Percentiles rank a stretch among this genome's conserved stretches.
phyloP scores from a whole-genome alignment of 495 filamentous ascomycete species.

The Lasiosphaeria ovina region DNA sequence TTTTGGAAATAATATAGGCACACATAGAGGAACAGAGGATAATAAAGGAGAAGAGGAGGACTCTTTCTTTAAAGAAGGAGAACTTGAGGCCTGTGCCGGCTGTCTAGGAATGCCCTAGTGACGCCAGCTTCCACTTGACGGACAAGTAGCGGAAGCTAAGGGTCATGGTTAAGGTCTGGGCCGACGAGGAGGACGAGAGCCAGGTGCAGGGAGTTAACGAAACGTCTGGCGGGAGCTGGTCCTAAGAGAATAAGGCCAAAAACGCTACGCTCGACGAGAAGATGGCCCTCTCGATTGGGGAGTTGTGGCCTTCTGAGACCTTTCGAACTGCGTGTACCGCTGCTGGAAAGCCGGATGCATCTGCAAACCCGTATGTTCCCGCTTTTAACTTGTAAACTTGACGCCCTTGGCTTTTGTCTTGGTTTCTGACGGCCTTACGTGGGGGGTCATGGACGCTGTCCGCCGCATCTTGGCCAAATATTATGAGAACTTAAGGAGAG shows the following conservation, averaged over 20 bases:
- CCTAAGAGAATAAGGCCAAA: background rate
- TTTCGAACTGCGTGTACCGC: constrained; percentile 1
- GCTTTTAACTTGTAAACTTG: background rate
- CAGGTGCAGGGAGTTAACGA: too few species aligned
- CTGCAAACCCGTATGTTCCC: constrained; percentile 4
- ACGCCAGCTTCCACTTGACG: too few species aligned
- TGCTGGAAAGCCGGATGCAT: background rate
- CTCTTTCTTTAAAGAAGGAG: too few species aligned
- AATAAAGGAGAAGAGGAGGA: too few species aligned
- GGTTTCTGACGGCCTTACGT: background rate
- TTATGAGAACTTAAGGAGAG: too few species aligned
- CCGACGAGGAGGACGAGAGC: too few species aligned
- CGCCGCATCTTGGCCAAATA: constrained; percentile 2
- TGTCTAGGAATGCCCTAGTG: too few species aligned
- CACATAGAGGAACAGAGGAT: too few species aligned
- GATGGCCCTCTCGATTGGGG: constrained; percentile 1
- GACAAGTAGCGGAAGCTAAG: too few species aligned
- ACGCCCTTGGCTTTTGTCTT: background rate
- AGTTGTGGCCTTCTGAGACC: background rate
- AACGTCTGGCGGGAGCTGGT: background rate
- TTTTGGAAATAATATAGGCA: too few species aligned
- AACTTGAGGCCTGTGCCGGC: too few species aligned
- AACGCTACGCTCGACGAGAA: background rate
- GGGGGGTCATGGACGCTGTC: constrained; percentile 13
- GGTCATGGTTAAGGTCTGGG: too few species aligned